These are phyloP conservation scores for Neurospora sp. DNA, from an alignment of 495 filamentous ascomycete species.

Conservation along the genomic window DNA sequence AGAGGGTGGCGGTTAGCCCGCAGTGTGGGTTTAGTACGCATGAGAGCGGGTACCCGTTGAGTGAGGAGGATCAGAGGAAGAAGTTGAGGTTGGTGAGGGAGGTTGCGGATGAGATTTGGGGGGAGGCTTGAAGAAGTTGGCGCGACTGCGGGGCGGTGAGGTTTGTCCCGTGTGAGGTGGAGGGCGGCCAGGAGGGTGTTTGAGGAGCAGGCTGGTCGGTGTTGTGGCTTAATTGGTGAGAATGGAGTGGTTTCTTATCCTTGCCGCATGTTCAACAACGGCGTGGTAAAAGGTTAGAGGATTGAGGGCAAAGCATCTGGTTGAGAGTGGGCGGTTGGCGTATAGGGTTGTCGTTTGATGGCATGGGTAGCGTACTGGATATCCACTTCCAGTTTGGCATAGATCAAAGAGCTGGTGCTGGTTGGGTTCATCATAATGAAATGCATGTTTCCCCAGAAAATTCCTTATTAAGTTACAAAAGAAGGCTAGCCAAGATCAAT, in stretches of 20 bases:
- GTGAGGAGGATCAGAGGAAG: slow-evolving; percentile 56
- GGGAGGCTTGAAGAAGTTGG: slow-evolving; percentile 34
- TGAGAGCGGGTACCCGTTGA: slow-evolving; percentile 55
- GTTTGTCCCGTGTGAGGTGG: too few species aligned
- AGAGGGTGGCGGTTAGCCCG: slow-evolving; percentile 60
- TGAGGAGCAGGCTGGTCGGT: too few species aligned
- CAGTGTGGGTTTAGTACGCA: slow-evolving; percentile 78
- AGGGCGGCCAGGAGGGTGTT: too few species aligned
- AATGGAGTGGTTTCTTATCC: not conserved
- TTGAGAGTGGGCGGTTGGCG: not conserved
- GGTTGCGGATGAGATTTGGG: slow-evolving; percentile 62
- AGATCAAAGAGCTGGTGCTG: not conserved
- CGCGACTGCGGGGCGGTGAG: not conserved
- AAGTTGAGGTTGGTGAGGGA: slow-evolving; percentile 59
- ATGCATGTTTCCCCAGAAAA: not conserved
- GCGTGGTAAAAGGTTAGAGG: not conserved
- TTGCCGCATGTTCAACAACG: not conserved
- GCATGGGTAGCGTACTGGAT: slow-evolving; percentile 2
- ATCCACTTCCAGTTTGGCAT: slow-evolving; percentile 8
- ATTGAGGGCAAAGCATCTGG: not conserved
- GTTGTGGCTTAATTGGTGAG: not conserved
- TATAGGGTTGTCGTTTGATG: not conserved
- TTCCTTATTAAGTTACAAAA: not conserved
- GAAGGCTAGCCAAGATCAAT: not conserved
- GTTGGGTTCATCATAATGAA: not conserved